These are phyloP conservation scores for Diaporthe citri DNA, from an alignment of 2,329 filamentous ascomycete genomes.

Conservation along the genomic window DNA sequence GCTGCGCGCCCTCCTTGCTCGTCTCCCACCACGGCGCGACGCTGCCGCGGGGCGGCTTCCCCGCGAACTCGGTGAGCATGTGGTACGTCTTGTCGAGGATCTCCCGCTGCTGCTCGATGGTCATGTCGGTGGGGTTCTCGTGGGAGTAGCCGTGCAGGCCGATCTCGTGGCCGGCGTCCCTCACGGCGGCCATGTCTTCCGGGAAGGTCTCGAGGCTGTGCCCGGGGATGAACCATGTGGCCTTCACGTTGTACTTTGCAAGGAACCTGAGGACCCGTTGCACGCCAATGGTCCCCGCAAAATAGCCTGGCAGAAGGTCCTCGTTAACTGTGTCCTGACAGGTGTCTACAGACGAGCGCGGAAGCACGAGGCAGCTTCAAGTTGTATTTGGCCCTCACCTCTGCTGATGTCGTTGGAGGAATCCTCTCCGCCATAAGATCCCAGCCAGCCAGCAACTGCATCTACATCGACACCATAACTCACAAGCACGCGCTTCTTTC, in stretches of 20 bases:
- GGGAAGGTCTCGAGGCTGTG: conserved; percentile 50
- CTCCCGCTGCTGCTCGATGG: conserved; percentile 79
- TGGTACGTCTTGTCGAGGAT: conserved; percentile 81
- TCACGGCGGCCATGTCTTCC: conserved; percentile 56
- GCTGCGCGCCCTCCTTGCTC: conserved; percentile 73
- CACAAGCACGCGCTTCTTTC: conserved; percentile 52
- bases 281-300: conserved; percentile 76
- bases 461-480: conserved; percentile 49
- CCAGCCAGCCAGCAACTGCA: conserved; percentile 50
- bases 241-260: conserved; percentile 79
- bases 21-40: conserved; percentile 84
- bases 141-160: conserved; percentile 58
- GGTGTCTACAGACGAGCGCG: background rate
- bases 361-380: too few species aligned
- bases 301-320: conserved; percentile 60
- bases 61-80: conserved; percentile 77
- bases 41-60: conserved; percentile 78
- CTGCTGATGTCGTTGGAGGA: conserved; percentile 49
- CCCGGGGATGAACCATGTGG: conserved; percentile 65
- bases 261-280: conserved; percentile 77
- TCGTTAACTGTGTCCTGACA: background rate
- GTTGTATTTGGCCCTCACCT: conserved; percentile 40
- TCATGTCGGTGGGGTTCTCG: conserved; percentile 65
- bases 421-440: conserved; percentile 51
- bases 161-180: conserved; percentile 62